Evolutionary conservation across 163 green algal genomes (phyloP), one percentile per base, ranked within the genome.

Genomic region (Volvox carteri): DNA sequence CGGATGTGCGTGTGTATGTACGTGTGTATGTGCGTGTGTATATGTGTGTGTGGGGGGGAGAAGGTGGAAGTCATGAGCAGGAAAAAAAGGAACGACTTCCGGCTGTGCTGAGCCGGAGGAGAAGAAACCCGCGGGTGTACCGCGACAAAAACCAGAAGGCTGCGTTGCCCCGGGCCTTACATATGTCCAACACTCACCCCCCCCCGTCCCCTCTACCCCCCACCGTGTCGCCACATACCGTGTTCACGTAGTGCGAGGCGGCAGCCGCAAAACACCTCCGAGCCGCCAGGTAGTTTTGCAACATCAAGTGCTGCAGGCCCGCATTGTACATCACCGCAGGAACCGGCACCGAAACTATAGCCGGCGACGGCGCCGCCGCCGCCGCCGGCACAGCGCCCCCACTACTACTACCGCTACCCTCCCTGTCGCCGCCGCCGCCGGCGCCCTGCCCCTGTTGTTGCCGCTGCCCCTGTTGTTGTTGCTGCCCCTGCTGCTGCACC

Each of bases 221-320:
- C 60, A 4, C 70, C 70, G 4, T 4, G 39, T 41, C 70, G 16
- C 37, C 23, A 56, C 75, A 2, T 30, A 88, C 83, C 83, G 83
- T 88, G 72, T 56, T 37, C 12, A 8, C 39, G 52, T 89, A 89
- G 39, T 70, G 72, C 72, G 52, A 8, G 42, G 72, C 84, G 46
- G 86, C 91, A 28, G 39, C 48, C 25, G 75, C 56, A 58, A 94
- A 93, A 79, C 89, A 89, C 28, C 76, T 52, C 67, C 90, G 23
- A 0, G 89, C 91, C 23, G 65, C 79, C n/a, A 46, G 74, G 78
- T 86, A 92, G 68, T 92, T 86, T 0, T 60, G 35, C 76, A 94
- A 65, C 75, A 87, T 48, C 80, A 94, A 81, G 44, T 94, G 91
- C 89, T 94, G 91, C 86, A 94, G 80, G 1, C 91, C 91, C 30